Evolutionary conservation across 192 early-diverging fungal genomes (phyloP).

Genomic region (Linnemannia exigua): DNA sequence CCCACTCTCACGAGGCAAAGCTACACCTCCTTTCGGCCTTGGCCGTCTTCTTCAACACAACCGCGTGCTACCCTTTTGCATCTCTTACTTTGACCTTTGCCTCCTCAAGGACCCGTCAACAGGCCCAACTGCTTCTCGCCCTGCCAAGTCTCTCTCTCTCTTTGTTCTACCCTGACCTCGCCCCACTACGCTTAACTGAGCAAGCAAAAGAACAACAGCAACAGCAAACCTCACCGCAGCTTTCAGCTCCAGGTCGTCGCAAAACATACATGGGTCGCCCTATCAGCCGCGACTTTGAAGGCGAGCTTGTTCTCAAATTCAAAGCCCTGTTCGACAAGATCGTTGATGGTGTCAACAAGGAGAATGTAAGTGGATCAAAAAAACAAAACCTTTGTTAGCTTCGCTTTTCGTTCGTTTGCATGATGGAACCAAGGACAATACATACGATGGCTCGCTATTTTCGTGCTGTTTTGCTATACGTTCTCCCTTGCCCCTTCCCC

Average conservation of each 20-base stretch:
- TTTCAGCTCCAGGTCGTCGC: not conserved
- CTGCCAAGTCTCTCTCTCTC: no score
- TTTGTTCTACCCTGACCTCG: no score
- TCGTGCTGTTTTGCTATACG: not conserved
- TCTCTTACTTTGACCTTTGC: no score
- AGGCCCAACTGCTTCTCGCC: no score
- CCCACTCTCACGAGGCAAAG: no score
- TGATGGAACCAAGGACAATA: not conserved
- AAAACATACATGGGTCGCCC: conserved; percentile 23
- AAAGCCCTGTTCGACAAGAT: conserved; percentile 12
- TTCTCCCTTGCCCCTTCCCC: not conserved
- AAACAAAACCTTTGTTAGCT: not conserved
- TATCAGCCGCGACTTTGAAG: conserved; percentile 8
- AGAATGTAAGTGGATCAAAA: conserved; percentile 11
- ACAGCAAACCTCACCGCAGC: not conserved
- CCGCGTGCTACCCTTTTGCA: no score
- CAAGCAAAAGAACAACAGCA: not conserved
- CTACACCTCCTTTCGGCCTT: no score
- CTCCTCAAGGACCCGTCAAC: no score
- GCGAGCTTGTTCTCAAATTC: conserved; percentile 19
- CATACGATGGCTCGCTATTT: no score
- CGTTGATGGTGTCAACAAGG: conserved; percentile 22
- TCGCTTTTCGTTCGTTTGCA: not conserved
- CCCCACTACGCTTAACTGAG: not conserved
- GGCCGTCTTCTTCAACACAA: no score